Evolutionary conservation across 31 red algal genomes (phyloP).

Genomic region (Asparagopsis taxiformis): DNA sequence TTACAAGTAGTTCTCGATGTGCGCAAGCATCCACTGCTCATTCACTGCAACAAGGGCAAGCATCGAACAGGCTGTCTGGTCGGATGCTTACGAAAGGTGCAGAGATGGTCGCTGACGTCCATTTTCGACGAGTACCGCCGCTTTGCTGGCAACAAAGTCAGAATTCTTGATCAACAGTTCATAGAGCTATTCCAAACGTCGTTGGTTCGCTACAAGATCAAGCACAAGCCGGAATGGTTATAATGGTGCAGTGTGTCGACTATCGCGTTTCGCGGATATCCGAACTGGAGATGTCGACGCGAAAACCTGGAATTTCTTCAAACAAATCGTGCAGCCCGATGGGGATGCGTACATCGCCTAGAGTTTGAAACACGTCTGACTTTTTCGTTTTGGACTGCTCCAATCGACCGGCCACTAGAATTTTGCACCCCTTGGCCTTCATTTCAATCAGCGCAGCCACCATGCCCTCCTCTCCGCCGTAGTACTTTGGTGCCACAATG

Average conservation of each 20-base stretch:
- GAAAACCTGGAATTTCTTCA: conserved; percentile 45
- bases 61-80: conserved; percentile 95
- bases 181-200: conserved; percentile 93
- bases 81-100: conserved; percentile 88
- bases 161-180: conserved; percentile 96
- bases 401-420: conserved; percentile 59
- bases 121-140: conserved; percentile 98
- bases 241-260: too few relatives aligned
- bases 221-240: conserved; percentile 80
- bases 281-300: conserved; percentile 56
- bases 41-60: conserved; percentile 99
- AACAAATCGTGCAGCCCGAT: conserved; percentile 53
- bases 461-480: conserved; percentile 56
- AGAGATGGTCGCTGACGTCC: conserved; percentile 95
- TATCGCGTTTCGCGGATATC: conserved; percentile 16
- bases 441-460: conserved; percentile 39
- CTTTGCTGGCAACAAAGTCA: conserved; percentile 92
- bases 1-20: conserved; percentile 85
- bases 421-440: conserved; percentile 43
- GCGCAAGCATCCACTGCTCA: conserved; percentile 83
- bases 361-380: conserved; percentile 31
- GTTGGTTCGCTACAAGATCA: conserved; percentile 72
- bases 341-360: conserved; percentile 35
- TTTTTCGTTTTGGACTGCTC: conserved; percentile 36
- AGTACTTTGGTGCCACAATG: conserved; percentile 75